Conservation (phyloP, 1,139 yeast genomes). For the Kodamaea sp. region DNA sequence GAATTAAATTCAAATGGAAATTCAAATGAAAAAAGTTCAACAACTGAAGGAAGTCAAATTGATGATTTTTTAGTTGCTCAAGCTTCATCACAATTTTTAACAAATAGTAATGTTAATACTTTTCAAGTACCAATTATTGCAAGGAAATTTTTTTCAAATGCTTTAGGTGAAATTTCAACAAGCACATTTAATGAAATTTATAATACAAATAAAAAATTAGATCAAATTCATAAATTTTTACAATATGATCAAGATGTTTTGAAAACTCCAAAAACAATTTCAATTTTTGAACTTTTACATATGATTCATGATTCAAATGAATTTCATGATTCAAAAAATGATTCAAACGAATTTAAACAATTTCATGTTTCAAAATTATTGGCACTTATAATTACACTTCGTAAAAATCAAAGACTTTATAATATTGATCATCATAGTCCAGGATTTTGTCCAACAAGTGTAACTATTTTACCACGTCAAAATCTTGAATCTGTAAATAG, state of each 20-base stretch:
- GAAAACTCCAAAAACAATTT: slow-evolving; percentile 44
- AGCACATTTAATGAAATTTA: slow-evolving; percentile 17
- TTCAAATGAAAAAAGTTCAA: background rate
- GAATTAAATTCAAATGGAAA: slow-evolving; percentile 14
- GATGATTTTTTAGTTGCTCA: slow-evolving; percentile 35
- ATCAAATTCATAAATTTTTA: slow-evolving; percentile 49
- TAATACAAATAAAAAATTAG: slow-evolving; percentile 35
- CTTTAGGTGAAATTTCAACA: slow-evolving; percentile 30
- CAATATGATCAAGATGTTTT: slow-evolving; percentile 43
- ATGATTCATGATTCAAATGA: slow-evolving; percentile 6
- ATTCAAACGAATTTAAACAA: slow-evolving; percentile 11
- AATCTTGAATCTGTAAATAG: slow-evolving; percentile 27
- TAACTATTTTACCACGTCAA: slow-evolving; percentile 45
- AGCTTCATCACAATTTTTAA: slow-evolving; percentile 37
- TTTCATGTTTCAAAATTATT: slow-evolving; percentile 32
- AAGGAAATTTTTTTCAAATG: slow-evolving; percentile 27
- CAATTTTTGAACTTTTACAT: slow-evolving; percentile 46
- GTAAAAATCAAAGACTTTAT: slow-evolving; percentile 50
- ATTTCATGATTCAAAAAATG: slow-evolving; percentile 23
- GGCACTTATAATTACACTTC: slow-evolving; percentile 43
- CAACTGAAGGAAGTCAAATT: slow-evolving; percentile 7
- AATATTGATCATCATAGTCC: slow-evolving; percentile 28
- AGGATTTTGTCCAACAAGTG: slow-evolving; percentile 40
- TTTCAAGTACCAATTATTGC: slow-evolving; percentile 37
- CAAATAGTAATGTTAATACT: slow-evolving; percentile 36